Percentiles rank a stretch among this genome's conserved stretches.
Conservation (phyloP, 192 early-diverging fungal species). For the Backusella parvicylindrica region DNA sequence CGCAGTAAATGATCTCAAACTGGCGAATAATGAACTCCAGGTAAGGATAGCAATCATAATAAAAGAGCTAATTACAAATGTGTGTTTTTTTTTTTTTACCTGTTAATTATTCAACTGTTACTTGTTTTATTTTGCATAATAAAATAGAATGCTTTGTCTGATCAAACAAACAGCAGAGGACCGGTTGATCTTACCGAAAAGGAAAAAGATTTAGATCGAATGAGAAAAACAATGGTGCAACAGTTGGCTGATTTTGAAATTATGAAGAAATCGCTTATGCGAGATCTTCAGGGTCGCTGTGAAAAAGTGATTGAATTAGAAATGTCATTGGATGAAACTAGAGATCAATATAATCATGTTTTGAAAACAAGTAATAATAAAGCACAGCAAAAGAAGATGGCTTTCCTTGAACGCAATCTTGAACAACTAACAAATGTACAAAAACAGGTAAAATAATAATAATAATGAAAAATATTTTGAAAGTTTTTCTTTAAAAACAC, state of each 20-base stretch:
- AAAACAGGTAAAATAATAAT: slow-evolving; percentile 61
- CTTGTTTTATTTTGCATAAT: not conserved
- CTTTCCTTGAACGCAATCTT: slow-evolving; percentile 93
- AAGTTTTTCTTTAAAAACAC: no score
- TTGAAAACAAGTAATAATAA: slow-evolving; percentile 78
- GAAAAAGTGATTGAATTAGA: slow-evolving; percentile 98
- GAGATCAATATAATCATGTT: slow-evolving; percentile 88
- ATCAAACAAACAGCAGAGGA: slow-evolving; percentile 10
- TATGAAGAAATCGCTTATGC: slow-evolving; percentile 98
- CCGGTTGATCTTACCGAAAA: slow-evolving; percentile 38
- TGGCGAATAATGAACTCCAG: slow-evolving; percentile 58
- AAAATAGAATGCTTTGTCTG: slow-evolving; percentile 15
- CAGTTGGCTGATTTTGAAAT: slow-evolving; percentile 89
- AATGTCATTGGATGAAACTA: slow-evolving; percentile 92
- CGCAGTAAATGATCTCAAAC: slow-evolving; percentile 58
- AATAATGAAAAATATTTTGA: no score
- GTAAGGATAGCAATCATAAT: no score
- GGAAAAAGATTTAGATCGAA: slow-evolving; percentile 74
- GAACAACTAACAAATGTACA: slow-evolving; percentile 96
- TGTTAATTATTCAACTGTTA: not conserved
- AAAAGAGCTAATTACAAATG: not conserved
- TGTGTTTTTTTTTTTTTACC: not conserved
- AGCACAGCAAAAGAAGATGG: slow-evolving; percentile 92
- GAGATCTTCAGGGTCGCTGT: slow-evolving; percentile 94
- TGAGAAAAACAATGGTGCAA: slow-evolving; percentile 48